A percentile compares a stretch with the other conserved stretches of the same genome.
phyloP scores from a whole-genome alignment of 345 rosid species.

The Dimocarpus longan region DNA sequence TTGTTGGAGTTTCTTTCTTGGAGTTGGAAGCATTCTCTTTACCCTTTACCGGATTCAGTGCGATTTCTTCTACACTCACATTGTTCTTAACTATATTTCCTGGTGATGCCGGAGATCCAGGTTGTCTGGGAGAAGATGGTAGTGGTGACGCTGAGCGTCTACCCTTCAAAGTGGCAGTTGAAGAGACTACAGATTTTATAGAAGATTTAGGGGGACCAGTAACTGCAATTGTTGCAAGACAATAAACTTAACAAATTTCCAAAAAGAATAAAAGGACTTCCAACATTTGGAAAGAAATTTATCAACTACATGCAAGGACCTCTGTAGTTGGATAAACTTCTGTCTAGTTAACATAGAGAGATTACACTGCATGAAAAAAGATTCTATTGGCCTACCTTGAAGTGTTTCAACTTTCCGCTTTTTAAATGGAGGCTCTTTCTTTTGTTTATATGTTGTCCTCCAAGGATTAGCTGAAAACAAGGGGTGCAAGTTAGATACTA shows the following conservation, averaged over 20 bases:
- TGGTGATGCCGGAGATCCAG: conserved; percentile 54
- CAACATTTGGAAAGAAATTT: not conserved
- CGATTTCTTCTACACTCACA: conserved; percentile 41
- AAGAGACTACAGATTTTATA: conserved; percentile 47
- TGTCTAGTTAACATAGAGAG: conserved; percentile 14
- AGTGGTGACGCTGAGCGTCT: conserved; percentile 73
- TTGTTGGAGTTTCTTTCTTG: conserved; percentile 57
- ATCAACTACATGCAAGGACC: not conserved
- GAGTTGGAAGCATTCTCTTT: conserved; percentile 49
- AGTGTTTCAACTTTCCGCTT: conserved; percentile 82
- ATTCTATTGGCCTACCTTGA: conserved; percentile 50
- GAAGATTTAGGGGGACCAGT: conserved; percentile 54
- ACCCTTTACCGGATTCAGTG: conserved; percentile 39
- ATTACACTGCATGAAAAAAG: not conserved
- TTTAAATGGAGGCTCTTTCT: conserved; percentile 78
- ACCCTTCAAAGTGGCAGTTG: conserved; percentile 49
- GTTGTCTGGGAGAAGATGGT: conserved; percentile 61
- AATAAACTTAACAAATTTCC: conserved; percentile 13
- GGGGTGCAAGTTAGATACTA: conserved; percentile 21
- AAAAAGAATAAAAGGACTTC: not conserved
- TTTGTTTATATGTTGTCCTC: conserved; percentile 59
- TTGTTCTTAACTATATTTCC: conserved; percentile 51
- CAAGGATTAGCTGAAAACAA: conserved; percentile 69
- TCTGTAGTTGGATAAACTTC: conserved; percentile 25
- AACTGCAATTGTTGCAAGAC: conserved; percentile 36